phyloP scores from a whole-genome alignment of 2,329 filamentous ascomycete genomes.

The Fonsecaea monophora region DNA sequence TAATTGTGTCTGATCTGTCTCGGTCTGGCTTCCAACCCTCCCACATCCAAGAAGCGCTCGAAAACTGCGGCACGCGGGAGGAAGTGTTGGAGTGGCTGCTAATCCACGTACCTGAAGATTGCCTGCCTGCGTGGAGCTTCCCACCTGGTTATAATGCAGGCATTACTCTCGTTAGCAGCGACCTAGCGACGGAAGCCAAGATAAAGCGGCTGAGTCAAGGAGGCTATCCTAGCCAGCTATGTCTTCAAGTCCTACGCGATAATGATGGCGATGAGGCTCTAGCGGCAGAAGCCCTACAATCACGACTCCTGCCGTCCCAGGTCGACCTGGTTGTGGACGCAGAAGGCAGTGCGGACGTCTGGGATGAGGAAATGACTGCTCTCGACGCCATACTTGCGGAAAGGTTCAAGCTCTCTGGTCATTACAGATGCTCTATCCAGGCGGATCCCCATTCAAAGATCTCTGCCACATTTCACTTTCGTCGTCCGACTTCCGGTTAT shows the following conservation, averaged over 20 bases:
- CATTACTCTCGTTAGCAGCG: constrained; percentile 80
- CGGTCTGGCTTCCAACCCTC: constrained; percentile 86
- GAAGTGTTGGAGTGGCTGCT: constrained; percentile 95
- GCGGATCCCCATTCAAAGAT: constrained; percentile 54
- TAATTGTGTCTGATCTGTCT: constrained; percentile 74
- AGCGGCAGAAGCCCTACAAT: constrained; percentile 81
- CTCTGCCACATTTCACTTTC: constrained; percentile 63
- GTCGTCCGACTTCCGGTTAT: constrained; percentile 72
- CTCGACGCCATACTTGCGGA: constrained; percentile 87
- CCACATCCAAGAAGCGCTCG: constrained; percentile 86
- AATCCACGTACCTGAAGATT: constrained; percentile 95
- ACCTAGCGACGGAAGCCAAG: constrained; percentile 79
- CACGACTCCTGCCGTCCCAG: constrained; percentile 57
- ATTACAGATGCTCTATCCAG: constrained; percentile 72
- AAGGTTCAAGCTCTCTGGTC: constrained; percentile 66
- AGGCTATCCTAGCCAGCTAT: constrained; percentile 86
- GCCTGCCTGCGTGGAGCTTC: constrained; percentile 88
- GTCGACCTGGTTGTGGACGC: neutral
- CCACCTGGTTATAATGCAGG: constrained; percentile 92
- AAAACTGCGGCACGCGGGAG: constrained; percentile 87
- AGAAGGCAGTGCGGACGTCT: constrained; percentile 60
- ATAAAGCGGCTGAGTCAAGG: constrained; percentile 81
- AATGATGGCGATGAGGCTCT: constrained; percentile 73
- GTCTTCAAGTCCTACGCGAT: constrained; percentile 75
- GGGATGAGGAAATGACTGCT: constrained; percentile 85